Evolutionary conservation across 1,284 basidiomycete species (phyloP).

Genomic region (Ceratobasidium sp.): DNA sequence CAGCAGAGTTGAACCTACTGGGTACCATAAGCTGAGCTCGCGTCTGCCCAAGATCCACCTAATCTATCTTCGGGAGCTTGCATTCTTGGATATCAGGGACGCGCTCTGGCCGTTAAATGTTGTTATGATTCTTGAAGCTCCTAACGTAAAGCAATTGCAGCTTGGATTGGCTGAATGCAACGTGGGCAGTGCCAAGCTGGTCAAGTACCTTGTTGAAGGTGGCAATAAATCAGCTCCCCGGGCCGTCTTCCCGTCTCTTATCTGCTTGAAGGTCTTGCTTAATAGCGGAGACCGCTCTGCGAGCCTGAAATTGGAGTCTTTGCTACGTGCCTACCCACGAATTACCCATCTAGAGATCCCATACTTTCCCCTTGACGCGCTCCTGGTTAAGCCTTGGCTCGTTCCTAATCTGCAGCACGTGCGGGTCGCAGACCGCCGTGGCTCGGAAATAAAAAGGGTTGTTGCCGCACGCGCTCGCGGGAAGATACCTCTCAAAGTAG

Average conservation of each 20-base stretch:
- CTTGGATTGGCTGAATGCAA: neutral
- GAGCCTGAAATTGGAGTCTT: no score
- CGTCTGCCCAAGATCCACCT: neutral
- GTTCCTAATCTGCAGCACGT: neutral
- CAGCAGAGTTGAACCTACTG: no score
- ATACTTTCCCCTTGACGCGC: neutral
- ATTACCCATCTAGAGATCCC: neutral
- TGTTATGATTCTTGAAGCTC: conserved; percentile 21
- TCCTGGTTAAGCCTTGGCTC: conserved; percentile 13
- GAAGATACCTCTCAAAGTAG: neutral
- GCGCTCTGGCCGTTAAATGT: conserved; percentile 10
- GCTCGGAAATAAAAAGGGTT: neutral
- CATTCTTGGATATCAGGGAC: neutral
- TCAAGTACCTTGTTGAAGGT: neutral
- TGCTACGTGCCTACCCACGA: no score
- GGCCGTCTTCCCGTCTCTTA: conserved; percentile 10
- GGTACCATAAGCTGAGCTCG: neutral
- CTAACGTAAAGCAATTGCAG: conserved; percentile 7
- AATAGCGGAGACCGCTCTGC: no score
- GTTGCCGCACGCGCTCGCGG: neutral
- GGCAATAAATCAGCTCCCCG: neutral
- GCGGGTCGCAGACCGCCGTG: neutral
- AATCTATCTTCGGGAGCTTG: conserved; percentile 2
- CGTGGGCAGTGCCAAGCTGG: neutral
- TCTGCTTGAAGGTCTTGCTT: neutral